phyloP scores from a whole-genome alignment of 2,329 filamentous ascomycete species.

The Xylaria sp. region DNA sequence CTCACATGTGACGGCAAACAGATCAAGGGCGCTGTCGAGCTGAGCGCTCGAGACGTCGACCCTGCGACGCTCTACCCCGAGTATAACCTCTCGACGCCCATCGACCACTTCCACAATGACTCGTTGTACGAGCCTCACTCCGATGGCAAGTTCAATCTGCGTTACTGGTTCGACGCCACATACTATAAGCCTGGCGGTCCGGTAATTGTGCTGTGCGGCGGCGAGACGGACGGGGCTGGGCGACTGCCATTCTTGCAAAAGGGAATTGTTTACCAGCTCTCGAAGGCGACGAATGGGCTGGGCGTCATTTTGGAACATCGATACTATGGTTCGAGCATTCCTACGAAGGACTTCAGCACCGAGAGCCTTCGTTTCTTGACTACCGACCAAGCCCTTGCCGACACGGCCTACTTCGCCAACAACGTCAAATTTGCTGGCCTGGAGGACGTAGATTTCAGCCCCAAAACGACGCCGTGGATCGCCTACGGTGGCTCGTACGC shows the following conservation, averaged over 20 bases:
- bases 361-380: conserved; percentile 83
- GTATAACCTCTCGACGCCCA: conserved; percentile 60
- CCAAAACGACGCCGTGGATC: conserved; percentile 75
- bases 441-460: conserved; percentile 73
- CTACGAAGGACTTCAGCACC: conserved; percentile 71
- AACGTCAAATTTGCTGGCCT: conserved; percentile 77
- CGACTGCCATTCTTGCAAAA: conserved; percentile 79
- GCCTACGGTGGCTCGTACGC: conserved; percentile 88
- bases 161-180: conserved; percentile 85
- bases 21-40: conserved; percentile 33
- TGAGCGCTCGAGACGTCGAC: conserved; percentile 38
- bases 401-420: conserved; percentile 82
- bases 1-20: conserved; percentile 35
- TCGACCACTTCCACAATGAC: conserved; percentile 89
- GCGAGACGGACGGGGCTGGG: conserved; percentile 73
- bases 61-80: conserved; percentile 51
- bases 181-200: conserved; percentile 83
- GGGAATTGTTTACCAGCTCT: conserved; percentile 78
- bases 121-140: conserved; percentile 81
- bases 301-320: conserved; percentile 87
- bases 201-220: conserved; percentile 79
- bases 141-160: conserved; percentile 72
- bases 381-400: conserved; percentile 84
- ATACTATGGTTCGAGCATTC: conserved; percentile 84
- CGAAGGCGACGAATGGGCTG: conserved; percentile 76